These are phyloP conservation scores for Neofusicoccum kwambonambiense DNA, from an alignment of 2,329 filamentous ascomycete genomes.

Conservation along the genomic window DNA sequence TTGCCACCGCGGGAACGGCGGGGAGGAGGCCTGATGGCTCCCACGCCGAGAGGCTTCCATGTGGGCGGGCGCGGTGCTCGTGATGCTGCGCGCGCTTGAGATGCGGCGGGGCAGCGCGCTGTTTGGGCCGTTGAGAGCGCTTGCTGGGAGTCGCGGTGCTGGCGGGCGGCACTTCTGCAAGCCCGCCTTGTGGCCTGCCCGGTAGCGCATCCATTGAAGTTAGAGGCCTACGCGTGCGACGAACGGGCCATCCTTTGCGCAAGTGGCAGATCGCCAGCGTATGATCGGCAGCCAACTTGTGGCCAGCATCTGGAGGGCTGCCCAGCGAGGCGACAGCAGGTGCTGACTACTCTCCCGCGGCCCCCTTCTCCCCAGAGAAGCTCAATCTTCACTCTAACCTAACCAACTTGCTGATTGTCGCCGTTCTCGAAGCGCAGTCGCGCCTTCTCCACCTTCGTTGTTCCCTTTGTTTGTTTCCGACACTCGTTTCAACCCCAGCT, in stretches of 20 bases:
- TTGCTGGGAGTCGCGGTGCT: not conserved
- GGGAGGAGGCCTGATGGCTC: not conserved
- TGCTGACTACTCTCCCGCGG: conserved; percentile 14
- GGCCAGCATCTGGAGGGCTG: conserved; percentile 4
- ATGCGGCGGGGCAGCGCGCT: not conserved
- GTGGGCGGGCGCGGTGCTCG: not conserved
- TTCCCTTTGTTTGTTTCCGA: conserved; percentile 6
- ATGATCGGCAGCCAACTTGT: conserved; percentile 7
- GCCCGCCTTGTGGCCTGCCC: not conserved
- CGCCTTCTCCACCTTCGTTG: conserved; percentile 11
- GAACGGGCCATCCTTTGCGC: conserved; percentile 10
- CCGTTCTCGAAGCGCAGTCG: conserved; percentile 4
- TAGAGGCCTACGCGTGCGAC: conserved; percentile 13
- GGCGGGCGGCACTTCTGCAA: conserved; percentile 3
- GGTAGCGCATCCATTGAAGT: not conserved
- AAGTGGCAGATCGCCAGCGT: conserved; percentile 13
- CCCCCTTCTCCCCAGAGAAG: conserved; percentile 2
- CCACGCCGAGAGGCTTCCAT: not conserved
- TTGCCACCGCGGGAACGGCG: conserved; percentile 7
- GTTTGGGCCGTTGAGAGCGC: not conserved
- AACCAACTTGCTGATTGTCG: not conserved
- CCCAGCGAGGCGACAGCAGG: not conserved
- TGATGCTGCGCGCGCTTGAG: not conserved
- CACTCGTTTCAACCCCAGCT: conserved; percentile 12
- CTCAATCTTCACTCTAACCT: not conserved